A percentile compares a stretch with the other conserved stretches of the same genome.
These are phyloP conservation scores for Aspergillus kassunensis DNA, from an alignment of 495 filamentous ascomycete genomes.

Conservation along the genomic window DNA sequence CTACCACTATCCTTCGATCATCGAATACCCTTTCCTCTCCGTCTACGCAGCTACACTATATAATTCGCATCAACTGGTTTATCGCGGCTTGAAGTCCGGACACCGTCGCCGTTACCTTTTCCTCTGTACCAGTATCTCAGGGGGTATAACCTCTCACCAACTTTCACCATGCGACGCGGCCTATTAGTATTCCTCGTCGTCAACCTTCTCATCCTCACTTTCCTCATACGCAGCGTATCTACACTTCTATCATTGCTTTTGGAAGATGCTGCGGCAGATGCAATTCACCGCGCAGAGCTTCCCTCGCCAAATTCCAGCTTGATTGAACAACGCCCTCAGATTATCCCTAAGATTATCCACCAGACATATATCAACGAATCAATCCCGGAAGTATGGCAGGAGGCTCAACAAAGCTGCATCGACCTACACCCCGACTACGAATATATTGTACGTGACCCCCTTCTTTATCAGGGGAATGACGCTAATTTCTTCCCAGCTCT, in stretches of 20 bases:
- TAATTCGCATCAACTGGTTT: conserved; percentile 5
- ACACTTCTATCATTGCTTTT: conserved; percentile 62
- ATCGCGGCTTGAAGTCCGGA: too few relatives aligned
- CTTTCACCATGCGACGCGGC: conserved; percentile 57
- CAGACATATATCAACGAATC: conserved; percentile 79
- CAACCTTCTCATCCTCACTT: conserved; percentile 54
- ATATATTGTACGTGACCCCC: conserved; percentile 59
- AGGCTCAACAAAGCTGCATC: conserved; percentile 69
- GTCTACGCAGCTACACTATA: conserved; percentile 5
- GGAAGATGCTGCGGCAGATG: conserved; percentile 62
- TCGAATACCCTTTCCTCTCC: not conserved
- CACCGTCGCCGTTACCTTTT: not conserved
- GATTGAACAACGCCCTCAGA: conserved; percentile 55
- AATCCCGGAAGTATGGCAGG: conserved; percentile 70
- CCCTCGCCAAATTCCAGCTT: conserved; percentile 59
- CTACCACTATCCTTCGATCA: not conserved
- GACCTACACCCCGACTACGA: conserved; percentile 75
- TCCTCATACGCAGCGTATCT: conserved; percentile 59
- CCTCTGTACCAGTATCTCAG: conserved; percentile 2
- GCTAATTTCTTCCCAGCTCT: conserved; percentile 53
- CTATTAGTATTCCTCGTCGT: conserved; percentile 59
- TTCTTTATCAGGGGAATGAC: not conserved
- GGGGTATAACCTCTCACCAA: conserved; percentile 7
- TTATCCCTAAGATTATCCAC: conserved; percentile 88
- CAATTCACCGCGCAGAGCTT: conserved; percentile 60